phyloP scores from a whole-genome alignment of 768 basidiomycete genomes.

The Brasilioporus rufonigricans region DNA sequence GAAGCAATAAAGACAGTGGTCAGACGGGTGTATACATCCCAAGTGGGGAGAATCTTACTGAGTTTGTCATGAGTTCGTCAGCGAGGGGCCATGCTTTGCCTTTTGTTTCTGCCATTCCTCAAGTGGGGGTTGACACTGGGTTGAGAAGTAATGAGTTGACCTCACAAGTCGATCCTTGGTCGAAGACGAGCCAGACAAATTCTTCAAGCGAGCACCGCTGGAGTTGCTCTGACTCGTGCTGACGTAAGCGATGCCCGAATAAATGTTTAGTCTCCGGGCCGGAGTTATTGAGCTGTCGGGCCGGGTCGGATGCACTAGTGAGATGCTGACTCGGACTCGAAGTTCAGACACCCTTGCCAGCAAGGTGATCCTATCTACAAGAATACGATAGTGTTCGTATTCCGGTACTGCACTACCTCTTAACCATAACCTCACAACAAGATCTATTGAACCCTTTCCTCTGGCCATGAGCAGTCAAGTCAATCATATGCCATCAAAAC shows the following conservation, averaged over 20 bases:
- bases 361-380: background rate
- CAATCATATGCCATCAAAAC: conserved; percentile 24
- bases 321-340: too few relatives aligned
- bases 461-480: conserved; percentile 5
- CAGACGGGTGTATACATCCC: background rate
- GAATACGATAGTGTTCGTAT: background rate
- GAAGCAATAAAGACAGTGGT: background rate
- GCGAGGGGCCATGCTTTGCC: conserved; percentile 91
- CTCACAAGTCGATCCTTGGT: conserved; percentile 92
- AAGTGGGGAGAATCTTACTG: conserved; percentile 46
- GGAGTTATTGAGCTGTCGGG: too few relatives aligned
- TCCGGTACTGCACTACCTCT: background rate
- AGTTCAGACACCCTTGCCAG: too few relatives aligned
- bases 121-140: conserved; percentile 1
- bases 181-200: conserved; percentile 27
- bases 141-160: conserved; percentile 42
- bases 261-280: too few relatives aligned
- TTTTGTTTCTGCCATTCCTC: conserved; percentile 60
- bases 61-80: conserved; percentile 83
- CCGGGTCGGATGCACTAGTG: too few relatives aligned
- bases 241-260: conserved; percentile 19
- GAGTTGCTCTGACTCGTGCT: conserved; percentile 8
- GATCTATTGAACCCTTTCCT: background rate
- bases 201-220: too few relatives aligned
- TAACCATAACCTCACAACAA: background rate